A percentile compares a stretch with the other conserved stretches of the same genome.
Evolutionary conservation across 495 filamentous ascomycete species (phyloP).

Genomic region (Penicillium desertorum): DNA sequence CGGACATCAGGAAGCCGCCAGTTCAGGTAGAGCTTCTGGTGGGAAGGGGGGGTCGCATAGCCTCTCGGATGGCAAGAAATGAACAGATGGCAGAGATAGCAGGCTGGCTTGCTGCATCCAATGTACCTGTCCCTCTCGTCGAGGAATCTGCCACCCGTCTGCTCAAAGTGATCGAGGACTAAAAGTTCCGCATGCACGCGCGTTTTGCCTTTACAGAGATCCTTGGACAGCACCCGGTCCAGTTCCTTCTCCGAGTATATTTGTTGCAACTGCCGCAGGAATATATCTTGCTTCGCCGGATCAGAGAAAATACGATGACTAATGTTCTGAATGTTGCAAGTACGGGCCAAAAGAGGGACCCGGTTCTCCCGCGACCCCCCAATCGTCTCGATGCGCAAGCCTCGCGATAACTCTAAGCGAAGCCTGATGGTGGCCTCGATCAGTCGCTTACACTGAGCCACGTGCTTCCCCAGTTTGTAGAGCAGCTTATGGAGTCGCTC

Average conservation of each 20-base stretch:
- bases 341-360: background rate
- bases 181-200: conserved; percentile 17
- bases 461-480: too few species aligned
- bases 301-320: conserved; percentile 6
- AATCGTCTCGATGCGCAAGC: background rate
- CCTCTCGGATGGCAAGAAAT: conserved; percentile 26
- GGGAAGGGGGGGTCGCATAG: conserved; percentile 25
- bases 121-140: conserved; percentile 26
- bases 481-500: background rate
- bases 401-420: too few species aligned
- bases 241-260: conserved; percentile 2
- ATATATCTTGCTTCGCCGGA: background rate
- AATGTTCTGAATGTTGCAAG: conserved; percentile 8
- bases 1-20: conserved; percentile 28
- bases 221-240: conserved; percentile 6
- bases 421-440: too few species aligned
- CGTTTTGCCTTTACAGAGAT: conserved; percentile 4
- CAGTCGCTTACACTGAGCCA: too few species aligned
- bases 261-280: conserved; percentile 1
- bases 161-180: conserved; percentile 15
- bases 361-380: background rate
- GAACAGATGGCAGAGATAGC: conserved; percentile 31
- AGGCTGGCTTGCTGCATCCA: conserved; percentile 34
- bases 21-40: conserved; percentile 23
- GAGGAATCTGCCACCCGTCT: conserved; percentile 11